Base-by-base conservation (phyloP, 352 stramenopile genomes). In the Phytophthora lateralis region DNA sequence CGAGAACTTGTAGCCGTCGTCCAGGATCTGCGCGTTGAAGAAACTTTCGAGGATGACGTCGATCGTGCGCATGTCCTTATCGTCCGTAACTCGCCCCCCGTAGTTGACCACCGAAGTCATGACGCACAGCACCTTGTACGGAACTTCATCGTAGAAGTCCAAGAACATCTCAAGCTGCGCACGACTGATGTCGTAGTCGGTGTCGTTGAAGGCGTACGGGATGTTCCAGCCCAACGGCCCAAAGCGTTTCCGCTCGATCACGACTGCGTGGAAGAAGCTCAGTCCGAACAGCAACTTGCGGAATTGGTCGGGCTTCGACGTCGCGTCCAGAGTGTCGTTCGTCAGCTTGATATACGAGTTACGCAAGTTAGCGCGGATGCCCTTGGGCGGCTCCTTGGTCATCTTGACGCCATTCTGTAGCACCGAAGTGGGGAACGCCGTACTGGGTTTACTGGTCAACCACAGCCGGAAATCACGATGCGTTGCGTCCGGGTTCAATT, bases 181-280 rank as follows among this genome's bases (percentile, higher is more conserved):
- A 14, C 88, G 76, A 21, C 81, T 89, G 37, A 98, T 96, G 42
- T 97, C 89, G 29, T 98, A 75, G 66, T 99, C 96, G 0, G 95
- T 98, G 44, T 98, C 93, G 60, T 99, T 99, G 64, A 99, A 99
- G 55, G 98, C 91, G 77, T 99, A 99, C 11, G 94, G 93, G 29
- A 98, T 98, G 65, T 99, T 99, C 96, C 96, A 99, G 15, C 96
- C 96, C 6, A 99, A 63, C 3, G 96, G 88, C 2, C 96, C 96
- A 54, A 99, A 99, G 15, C 96, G 90, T 64, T 97, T 93, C 47
- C 96, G 88, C 78, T 99, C 96, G 63, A 97, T 95, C 35, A 97
- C 86, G 17, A 95, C 78, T 5, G 95, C 95, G 50, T 98, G 91
- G 73, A 89, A 96, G 64, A 96, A 96, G 58, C 82, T 91, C 7